Conservation (phyloP, 2,329 filamentous ascomycete genomes). For the Ascomycota sp. region DNA sequence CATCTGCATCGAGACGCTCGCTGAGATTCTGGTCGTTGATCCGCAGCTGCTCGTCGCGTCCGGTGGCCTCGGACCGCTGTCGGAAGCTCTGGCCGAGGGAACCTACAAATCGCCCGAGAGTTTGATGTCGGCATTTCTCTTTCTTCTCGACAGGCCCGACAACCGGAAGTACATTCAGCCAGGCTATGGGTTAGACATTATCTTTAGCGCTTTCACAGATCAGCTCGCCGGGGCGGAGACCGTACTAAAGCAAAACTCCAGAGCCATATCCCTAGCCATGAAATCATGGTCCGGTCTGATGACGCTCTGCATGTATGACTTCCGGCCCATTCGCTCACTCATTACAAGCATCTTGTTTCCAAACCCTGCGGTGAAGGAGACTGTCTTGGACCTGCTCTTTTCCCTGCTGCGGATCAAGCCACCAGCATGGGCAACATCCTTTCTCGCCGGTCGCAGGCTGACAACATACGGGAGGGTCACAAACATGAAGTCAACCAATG, state of each 20-base stretch:
- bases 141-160: conserved; percentile 65
- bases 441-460: conserved; percentile 71
- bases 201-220: conserved; percentile 86
- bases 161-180: conserved; percentile 64
- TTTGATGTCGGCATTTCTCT: conserved; percentile 66
- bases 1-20: conserved; percentile 80
- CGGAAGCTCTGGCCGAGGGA: conserved; percentile 78
- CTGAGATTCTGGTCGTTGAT: conserved; percentile 74
- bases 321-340: conserved; percentile 63
- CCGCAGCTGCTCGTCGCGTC: conserved; percentile 61
- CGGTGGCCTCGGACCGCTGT: conserved; percentile 66
- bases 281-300: conserved; percentile 89
- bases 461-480: conserved; percentile 93
- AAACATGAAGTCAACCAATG: conserved; percentile 45
- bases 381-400: conserved; percentile 74
- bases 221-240: conserved; percentile 37
- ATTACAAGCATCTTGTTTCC: conserved; percentile 39
- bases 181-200: conserved; percentile 69
- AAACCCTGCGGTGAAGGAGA: conserved; percentile 37
- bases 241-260: conserved; percentile 62
- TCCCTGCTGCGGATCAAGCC: conserved; percentile 62
- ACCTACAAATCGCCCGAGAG: conserved; percentile 84
- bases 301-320: conserved; percentile 69
- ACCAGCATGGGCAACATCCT: conserved; percentile 84
- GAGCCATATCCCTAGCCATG: conserved; percentile 74